Conservation (phyloP, 805 yeast species). For the Dipodascus albidus region DNA sequence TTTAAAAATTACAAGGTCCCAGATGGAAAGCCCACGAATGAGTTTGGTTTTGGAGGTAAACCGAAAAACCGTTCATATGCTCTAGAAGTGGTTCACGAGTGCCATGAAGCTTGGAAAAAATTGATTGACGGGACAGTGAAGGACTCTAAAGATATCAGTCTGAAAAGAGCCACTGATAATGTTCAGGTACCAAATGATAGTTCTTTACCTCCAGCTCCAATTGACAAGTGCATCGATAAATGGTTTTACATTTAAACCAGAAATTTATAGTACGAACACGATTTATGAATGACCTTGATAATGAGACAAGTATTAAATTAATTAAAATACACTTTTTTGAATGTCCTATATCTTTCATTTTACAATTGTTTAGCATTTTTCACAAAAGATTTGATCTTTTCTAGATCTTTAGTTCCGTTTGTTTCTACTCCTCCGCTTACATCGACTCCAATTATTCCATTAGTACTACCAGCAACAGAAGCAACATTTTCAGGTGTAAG, state of each 20-base stretch:
- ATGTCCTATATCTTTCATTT: too few relatives aligned
- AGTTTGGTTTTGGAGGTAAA: conserved; percentile 64
- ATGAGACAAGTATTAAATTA: too few relatives aligned
- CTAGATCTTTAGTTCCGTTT: conserved; percentile 56
- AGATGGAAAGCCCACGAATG: conserved; percentile 65
- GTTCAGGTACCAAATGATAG: conserved; percentile 57
- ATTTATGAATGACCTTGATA: too few relatives aligned
- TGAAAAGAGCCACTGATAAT: conserved; percentile 58
- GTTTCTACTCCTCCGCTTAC: conserved; percentile 94
- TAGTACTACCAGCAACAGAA: conserved; percentile 32
- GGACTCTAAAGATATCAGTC: conserved; percentile 56
- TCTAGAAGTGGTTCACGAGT: conserved; percentile 46
- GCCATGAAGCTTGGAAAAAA: conserved; percentile 61
- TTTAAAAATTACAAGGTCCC: conserved; percentile 77
- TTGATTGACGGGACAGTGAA: conserved; percentile 55
- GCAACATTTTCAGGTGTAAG: conserved; percentile 62
- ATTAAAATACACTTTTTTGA: too few relatives aligned
- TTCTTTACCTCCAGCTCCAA: conserved; percentile 77
- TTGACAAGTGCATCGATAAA: conserved; percentile 92
- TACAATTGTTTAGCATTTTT: conserved; percentile 31
- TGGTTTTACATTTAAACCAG: conserved; percentile 77
- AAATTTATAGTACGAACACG: too few relatives aligned
- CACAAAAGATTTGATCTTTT: conserved; percentile 52
- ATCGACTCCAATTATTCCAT: conserved; percentile 79
- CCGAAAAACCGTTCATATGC: conserved; percentile 51